Percentiles rank a stretch among this genome's conserved stretches.
These are phyloP conservation scores for Diospyros lotus DNA, from an alignment of 148 eudicot genomes.

Conservation along the genomic window DNA sequence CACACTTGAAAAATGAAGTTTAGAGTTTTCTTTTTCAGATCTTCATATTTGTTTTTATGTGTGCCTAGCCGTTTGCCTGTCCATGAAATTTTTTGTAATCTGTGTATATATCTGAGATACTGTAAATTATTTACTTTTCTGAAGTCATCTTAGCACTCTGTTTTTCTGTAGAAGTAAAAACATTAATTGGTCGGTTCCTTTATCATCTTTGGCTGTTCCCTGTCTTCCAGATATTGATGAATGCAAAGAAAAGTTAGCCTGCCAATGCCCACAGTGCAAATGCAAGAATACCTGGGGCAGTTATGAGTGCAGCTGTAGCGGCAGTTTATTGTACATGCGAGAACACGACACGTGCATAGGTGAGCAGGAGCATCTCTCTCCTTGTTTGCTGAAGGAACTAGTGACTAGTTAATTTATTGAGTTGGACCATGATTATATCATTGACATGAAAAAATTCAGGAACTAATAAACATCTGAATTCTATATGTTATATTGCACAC, in stretches of 20 bases:
- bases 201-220: neutral
- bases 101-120: neutral
- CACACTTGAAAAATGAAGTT: neutral
- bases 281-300: slow-evolving; percentile 96
- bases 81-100: neutral
- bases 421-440: neutral
- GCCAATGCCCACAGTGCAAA: slow-evolving; percentile 78
- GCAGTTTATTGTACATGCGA: slow-evolving; percentile 55
- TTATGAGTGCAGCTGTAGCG: slow-evolving; percentile 63
- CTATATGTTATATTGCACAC: neutral
- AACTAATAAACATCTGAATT: neutral
- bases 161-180: neutral
- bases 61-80: neutral
- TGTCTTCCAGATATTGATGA: slow-evolving; percentile 63
- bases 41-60: neutral
- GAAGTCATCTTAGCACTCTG: neutral
- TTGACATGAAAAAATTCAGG: neutral
- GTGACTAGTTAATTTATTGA: neutral
- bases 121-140: neutral
- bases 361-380: slow-evolving; percentile 24
- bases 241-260: slow-evolving; percentile 68
- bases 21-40: neutral
- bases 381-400: neutral
- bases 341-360: slow-evolving; percentile 85
- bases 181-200: neutral